Evolutionary conservation across 306 rosid species (phyloP).

Genomic region (Glycine tomentella): DNA sequence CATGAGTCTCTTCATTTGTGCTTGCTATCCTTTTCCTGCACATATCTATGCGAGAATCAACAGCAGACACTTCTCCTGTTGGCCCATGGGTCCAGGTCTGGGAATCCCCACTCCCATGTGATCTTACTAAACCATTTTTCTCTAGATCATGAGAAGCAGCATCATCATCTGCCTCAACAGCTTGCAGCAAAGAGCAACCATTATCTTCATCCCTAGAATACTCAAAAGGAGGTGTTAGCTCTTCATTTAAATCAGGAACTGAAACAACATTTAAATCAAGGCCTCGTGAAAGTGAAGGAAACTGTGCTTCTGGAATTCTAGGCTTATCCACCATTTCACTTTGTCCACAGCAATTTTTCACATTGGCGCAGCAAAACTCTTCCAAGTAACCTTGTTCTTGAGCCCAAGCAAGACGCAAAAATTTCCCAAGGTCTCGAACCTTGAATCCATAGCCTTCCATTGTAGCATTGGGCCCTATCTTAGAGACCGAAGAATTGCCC

Average conservation of each 20-base stretch:
- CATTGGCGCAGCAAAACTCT: slow-evolving; percentile 71
- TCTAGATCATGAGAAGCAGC: slow-evolving; percentile 75
- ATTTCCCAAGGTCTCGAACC: slow-evolving; percentile 92
- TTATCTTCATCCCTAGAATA: slow-evolving; percentile 86
- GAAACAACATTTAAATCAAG: slow-evolving; percentile 91
- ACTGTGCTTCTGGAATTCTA: slow-evolving; percentile 61
- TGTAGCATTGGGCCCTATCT: slow-evolving; percentile 55
- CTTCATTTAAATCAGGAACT: slow-evolving; percentile 96
- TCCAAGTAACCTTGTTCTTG: slow-evolving; percentile 74
- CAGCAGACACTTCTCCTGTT: slow-evolving; percentile 75
- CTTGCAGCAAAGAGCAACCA: slow-evolving; percentile 79
- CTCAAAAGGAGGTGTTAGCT: slow-evolving; percentile 87
- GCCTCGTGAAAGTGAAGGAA: slow-evolving; percentile 69
- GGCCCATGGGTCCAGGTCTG: slow-evolving; percentile 78
- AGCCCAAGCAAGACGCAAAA: slow-evolving; percentile 75
- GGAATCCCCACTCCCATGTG: slow-evolving; percentile 94
- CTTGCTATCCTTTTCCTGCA: slow-evolving; percentile 76
- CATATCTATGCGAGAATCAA: slow-evolving; percentile 69
- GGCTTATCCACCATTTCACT: slow-evolving; percentile 57
- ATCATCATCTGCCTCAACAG: slow-evolving; percentile 87
- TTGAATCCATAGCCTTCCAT: slow-evolving; percentile 67
- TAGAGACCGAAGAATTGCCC: slow-evolving; percentile 59
- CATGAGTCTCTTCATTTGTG: slow-evolving; percentile 77
- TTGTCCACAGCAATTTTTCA: slow-evolving; percentile 69
- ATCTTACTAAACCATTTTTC: slow-evolving; percentile 73